Evolutionary conservation across 768 basidiomycete genomes (phyloP).

Genomic region (Amanita rubescens): DNA sequence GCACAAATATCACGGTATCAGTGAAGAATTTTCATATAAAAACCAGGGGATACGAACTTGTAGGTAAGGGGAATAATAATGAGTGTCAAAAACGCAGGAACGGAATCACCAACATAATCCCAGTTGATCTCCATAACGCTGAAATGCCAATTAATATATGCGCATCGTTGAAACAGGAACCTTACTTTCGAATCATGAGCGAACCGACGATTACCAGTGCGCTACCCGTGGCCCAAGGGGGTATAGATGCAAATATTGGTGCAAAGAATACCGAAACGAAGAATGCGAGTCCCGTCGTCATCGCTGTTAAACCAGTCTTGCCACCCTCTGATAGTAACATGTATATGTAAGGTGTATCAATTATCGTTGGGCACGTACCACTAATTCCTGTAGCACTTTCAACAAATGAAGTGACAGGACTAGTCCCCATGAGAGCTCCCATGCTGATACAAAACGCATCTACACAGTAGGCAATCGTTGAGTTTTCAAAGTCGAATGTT

Average conservation of each 20-base stretch:
- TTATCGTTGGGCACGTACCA: constrained; percentile 30
- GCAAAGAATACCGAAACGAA: constrained; percentile 84
- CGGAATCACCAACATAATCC: constrained; percentile 81
- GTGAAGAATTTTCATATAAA: not conserved
- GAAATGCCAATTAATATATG: not conserved
- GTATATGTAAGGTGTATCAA: not conserved
- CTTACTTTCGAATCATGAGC: constrained; percentile 79
- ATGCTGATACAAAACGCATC: constrained; percentile 79
- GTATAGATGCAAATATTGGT: constrained; percentile 83
- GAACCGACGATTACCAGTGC: constrained; percentile 83
- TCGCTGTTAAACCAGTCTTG: constrained; percentile 77
- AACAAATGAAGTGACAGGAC: constrained; percentile 77
- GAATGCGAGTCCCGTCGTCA: constrained; percentile 67
- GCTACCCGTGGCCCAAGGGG: constrained; percentile 82
- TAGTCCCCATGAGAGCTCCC: constrained; percentile 73
- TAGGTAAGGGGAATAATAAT: constrained; percentile 73
- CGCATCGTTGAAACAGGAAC: constrained; percentile 5
- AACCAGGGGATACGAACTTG: constrained; percentile 41
- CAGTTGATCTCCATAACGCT: constrained; percentile 84
- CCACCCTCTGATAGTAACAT: constrained; percentile 58
- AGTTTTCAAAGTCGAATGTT: constrained; percentile 82
- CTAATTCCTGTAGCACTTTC: constrained; percentile 79
- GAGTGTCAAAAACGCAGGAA: constrained; percentile 80
- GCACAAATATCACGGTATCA: constrained; percentile 6
- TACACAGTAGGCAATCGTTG: constrained; percentile 75